Percentiles rank a stretch among this genome's conserved stretches.
Evolutionary conservation across 257 asterid genomes (phyloP).

Genomic region (Solanum pinnatisectum): DNA sequence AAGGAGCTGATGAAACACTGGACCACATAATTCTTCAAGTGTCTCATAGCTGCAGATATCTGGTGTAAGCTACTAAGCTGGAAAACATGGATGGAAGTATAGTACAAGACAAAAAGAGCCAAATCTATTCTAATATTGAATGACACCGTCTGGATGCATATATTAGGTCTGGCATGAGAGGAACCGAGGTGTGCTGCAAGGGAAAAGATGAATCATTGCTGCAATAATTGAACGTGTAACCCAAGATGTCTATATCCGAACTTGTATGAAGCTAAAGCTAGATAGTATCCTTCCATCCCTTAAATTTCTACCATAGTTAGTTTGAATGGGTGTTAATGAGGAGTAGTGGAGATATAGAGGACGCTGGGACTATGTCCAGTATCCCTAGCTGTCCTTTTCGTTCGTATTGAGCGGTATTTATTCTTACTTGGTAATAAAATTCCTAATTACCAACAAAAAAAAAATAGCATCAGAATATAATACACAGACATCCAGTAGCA

Average conservation of each 20-base stretch:
- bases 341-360: too few species aligned
- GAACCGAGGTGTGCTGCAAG: background rate
- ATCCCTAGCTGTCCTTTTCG: too few species aligned
- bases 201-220: background rate
- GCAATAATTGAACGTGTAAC: background rate
- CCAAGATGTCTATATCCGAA: background rate
- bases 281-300: too few species aligned
- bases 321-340: too few species aligned
- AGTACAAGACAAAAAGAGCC: background rate
- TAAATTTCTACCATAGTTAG: too few species aligned
- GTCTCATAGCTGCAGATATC: background rate
- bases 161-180: background rate
- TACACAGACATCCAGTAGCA: background rate
- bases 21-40: background rate
- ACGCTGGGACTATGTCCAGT: too few species aligned
- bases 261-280: background rate
- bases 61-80: background rate
- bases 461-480: too few species aligned
- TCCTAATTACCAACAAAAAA: too few species aligned
- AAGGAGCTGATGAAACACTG: background rate
- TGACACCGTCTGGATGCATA: background rate
- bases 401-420: too few species aligned
- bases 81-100: background rate
- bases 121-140: background rate
- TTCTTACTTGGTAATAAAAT: too few species aligned